Evolutionary conservation across 116 monocot genomes (phyloP).

Genomic region (Cymodocea nodosa): DNA sequence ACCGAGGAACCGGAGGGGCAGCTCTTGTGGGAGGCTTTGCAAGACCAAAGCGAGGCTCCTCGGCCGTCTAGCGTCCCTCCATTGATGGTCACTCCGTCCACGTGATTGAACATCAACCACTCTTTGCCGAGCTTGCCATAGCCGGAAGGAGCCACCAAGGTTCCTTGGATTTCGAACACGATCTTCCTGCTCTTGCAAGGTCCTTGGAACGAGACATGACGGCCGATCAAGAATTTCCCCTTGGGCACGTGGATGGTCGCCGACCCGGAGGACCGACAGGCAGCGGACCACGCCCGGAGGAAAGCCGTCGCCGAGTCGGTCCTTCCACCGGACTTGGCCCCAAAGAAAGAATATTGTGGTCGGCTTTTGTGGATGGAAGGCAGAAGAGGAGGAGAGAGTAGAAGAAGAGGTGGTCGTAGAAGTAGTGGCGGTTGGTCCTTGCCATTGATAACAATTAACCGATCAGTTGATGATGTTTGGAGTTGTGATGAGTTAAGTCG

Average conservation of each 20-base stretch:
- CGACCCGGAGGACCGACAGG: conserved; percentile 9
- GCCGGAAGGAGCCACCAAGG: conserved; percentile 28
- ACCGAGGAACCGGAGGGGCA: conserved; percentile 54
- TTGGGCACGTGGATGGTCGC: conserved; percentile 16
- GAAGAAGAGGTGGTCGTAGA: not conserved
- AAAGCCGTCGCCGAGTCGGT: conserved; percentile 15
- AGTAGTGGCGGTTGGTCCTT: not conserved
- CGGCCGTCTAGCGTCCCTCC: conserved; percentile 61
- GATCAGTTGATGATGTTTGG: not conserved
- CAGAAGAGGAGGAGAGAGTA: not conserved
- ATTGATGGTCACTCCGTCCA: conserved; percentile 40
- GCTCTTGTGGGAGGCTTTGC: conserved; percentile 33
- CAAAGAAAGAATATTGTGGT: conserved; percentile 3
- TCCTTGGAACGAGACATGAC: conserved; percentile 21
- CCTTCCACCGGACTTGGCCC: conserved; percentile 12
- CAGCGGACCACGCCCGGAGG: conserved; percentile 13
- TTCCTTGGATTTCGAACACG: conserved; percentile 30
- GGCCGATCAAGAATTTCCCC: conserved; percentile 21
- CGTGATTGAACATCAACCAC: conserved; percentile 43
- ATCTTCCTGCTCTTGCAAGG: conserved; percentile 39
- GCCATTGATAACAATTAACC: not conserved
- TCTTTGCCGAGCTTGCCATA: conserved; percentile 1
- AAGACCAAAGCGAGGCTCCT: conserved; percentile 50
- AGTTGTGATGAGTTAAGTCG: too few relatives aligned
- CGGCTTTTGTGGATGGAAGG: not conserved